These are phyloP conservation scores for Xerocomus brunneocitrinus DNA, from an alignment of 768 basidiomycete genomes.

Conservation along the genomic window DNA sequence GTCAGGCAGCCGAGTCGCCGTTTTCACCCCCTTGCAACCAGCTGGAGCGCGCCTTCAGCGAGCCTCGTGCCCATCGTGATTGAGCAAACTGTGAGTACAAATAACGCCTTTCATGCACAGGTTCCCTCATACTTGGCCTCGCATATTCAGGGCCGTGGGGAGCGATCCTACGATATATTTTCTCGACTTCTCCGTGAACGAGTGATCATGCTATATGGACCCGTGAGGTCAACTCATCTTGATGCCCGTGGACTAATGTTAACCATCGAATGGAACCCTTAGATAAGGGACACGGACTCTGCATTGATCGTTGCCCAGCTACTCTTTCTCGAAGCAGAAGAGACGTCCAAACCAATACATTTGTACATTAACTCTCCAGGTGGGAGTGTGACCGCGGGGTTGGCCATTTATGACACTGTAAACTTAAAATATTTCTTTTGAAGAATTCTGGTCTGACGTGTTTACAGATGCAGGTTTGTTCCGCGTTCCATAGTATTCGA, in stretches of 20 bases:
- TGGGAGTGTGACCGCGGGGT: slow-evolving; percentile 90
- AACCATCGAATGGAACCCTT: slow-evolving; percentile 9
- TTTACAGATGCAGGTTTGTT: slow-evolving; percentile 65
- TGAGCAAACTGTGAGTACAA: slow-evolving; percentile 71
- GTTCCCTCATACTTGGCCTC: slow-evolving; percentile 13
- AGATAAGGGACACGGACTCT: slow-evolving; percentile 91
- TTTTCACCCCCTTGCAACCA: slow-evolving; percentile 52
- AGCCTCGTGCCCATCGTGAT: slow-evolving; percentile 89
- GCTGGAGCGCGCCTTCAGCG: slow-evolving; percentile 44
- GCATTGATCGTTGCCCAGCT: slow-evolving; percentile 88
- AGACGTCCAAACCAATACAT: slow-evolving; percentile 90
- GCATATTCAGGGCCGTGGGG: slow-evolving; percentile 64
- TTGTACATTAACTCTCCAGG: slow-evolving; percentile 97
- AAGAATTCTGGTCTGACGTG: slow-evolving; percentile 15
- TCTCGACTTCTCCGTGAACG: slow-evolving; percentile 89
- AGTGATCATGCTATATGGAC: slow-evolving; percentile 93
- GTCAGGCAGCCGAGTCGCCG: slow-evolving; percentile 31
- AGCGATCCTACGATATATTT: slow-evolving; percentile 93
- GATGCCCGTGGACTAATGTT: slow-evolving; percentile 7
- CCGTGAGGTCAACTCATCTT: slow-evolving; percentile 48
- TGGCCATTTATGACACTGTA: slow-evolving; percentile 98
- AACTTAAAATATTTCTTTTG: slow-evolving; percentile 21
- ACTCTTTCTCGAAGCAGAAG: slow-evolving; percentile 94
- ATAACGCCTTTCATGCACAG: slow-evolving; percentile 4
- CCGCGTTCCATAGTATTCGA: slow-evolving; percentile 1